Evolutionary conservation across 176 grass and related monocot genomes (phyloP).

Genomic region (Poa annua): DNA sequence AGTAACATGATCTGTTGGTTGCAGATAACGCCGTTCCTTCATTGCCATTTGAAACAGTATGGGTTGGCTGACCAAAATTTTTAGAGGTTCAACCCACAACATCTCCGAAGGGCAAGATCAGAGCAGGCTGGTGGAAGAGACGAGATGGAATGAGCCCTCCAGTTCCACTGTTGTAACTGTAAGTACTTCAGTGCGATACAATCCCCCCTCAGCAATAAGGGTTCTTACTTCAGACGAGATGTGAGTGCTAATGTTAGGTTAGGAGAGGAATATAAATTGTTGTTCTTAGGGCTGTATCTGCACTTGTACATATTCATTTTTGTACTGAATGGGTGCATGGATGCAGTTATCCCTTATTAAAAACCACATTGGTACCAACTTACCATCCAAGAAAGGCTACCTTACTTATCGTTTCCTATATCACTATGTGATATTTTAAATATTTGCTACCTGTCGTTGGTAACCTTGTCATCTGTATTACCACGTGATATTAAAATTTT

Average conservation of each 20-base stretch:
- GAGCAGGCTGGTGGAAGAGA: conserved; percentile 46
- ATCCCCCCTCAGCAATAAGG: neutral
- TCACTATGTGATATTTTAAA: neutral
- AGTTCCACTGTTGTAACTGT: conserved; percentile 49
- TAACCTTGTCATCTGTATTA: neutral
- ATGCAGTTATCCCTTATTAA: neutral
- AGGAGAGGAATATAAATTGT: neutral
- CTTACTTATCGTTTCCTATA: neutral
- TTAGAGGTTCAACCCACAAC: conserved; percentile 78
- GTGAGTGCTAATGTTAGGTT: neutral
- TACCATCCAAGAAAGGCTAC: neutral
- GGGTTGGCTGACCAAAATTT: conserved; percentile 88
- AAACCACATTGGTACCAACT: neutral
- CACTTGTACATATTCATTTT: neutral
- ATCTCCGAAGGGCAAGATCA: conserved; percentile 65
- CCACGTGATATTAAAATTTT: neutral
- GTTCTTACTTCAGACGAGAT: neutral
- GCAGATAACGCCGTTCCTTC: conserved; percentile 35
- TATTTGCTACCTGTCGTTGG: conserved; percentile 13
- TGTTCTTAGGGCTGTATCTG: neutral
- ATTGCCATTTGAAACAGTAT: conserved; percentile 42
- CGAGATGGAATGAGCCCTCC: conserved; percentile 55
- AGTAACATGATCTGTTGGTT: conserved; percentile 4
- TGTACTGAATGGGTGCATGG: neutral
- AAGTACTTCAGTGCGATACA: conserved; percentile 28